phyloP scores from a whole-genome alignment of 139 green algal genomes.

The Picochlorum sp. region DNA sequence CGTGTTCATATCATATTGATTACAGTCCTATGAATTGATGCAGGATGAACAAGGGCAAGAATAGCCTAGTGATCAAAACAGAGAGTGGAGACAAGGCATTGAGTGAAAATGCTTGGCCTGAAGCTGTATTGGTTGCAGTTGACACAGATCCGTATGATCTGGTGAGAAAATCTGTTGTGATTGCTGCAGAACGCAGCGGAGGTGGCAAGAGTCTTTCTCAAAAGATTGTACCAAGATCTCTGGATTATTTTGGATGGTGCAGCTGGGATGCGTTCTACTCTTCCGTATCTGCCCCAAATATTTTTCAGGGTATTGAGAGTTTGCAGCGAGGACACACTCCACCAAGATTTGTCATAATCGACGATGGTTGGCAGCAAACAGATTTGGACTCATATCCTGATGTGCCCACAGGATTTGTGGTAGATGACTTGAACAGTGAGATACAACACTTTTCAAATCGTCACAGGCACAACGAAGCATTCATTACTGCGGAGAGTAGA shows the following conservation, averaged over 20 bases:
- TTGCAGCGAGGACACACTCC: slow-evolving; percentile 35
- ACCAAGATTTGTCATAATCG: slow-evolving; percentile 75
- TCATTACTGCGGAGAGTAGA: slow-evolving; percentile 32
- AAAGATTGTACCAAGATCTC: slow-evolving; percentile 62
- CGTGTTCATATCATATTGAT: too few relatives aligned
- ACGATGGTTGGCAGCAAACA: slow-evolving; percentile 57
- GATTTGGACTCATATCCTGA: slow-evolving; percentile 34
- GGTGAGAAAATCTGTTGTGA: slow-evolving; percentile 47
- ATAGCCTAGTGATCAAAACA: slow-evolving; percentile 39
- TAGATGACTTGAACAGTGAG: background rate
- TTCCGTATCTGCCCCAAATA: slow-evolving; percentile 61
- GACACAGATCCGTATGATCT: slow-evolving; percentile 48
- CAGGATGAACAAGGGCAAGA: too few relatives aligned
- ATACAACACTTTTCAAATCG: background rate
- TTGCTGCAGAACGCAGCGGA: slow-evolving; percentile 59
- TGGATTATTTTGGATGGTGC: slow-evolving; percentile 93
- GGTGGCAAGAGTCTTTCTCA: slow-evolving; percentile 40
- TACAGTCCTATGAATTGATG: too few relatives aligned
- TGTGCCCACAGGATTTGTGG: background rate
- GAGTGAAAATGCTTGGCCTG: slow-evolving; percentile 16
- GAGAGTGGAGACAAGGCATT: slow-evolving; percentile 59
- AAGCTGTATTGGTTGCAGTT: slow-evolving; percentile 31
- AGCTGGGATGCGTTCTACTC: slow-evolving; percentile 90
- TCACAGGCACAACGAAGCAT: slow-evolving; percentile 12
- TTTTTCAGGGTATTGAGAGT: slow-evolving; percentile 21